phyloP scores from a whole-genome alignment of 805 yeast species.

The Huiozyma naganishii region DNA sequence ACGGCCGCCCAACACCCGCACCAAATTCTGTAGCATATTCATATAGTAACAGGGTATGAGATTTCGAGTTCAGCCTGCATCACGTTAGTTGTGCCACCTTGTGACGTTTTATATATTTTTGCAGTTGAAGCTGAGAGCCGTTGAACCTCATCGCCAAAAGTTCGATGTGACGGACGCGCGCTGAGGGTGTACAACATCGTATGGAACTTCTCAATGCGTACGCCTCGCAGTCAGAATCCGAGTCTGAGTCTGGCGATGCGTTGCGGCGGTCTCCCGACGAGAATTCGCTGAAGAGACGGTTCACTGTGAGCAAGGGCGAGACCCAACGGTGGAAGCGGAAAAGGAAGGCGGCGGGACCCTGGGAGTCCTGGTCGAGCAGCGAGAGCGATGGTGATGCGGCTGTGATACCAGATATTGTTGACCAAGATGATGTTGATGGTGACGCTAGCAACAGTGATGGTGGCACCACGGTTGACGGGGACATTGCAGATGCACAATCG shows the following conservation, averaged over 20 bases:
- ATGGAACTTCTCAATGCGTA: constrained; percentile 17
- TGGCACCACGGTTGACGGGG: not conserved
- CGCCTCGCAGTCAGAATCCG: constrained; percentile 11
- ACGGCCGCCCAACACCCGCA: too few species aligned
- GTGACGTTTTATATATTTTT: too few species aligned
- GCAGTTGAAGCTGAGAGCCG: too few species aligned
- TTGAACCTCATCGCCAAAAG: too few species aligned
- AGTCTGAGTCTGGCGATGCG: not conserved
- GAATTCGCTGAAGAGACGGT: not conserved
- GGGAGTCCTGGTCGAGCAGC: constrained; percentile 24
- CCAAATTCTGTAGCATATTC: too few species aligned
- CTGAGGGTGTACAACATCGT: too few species aligned
- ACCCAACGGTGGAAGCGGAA: constrained; percentile 9
- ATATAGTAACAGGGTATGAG: too few species aligned
- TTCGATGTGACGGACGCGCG: too few species aligned
- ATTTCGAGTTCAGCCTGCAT: too few species aligned
- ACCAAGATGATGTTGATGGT: not conserved
- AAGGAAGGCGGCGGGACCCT: constrained; percentile 21
- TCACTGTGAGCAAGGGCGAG: constrained; percentile 9
- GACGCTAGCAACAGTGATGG: not conserved
- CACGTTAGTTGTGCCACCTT: too few species aligned
- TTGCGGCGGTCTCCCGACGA: not conserved
- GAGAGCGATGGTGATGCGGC: constrained; percentile 5
- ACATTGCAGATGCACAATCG: constrained; percentile 1
- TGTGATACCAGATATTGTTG: not conserved